Conservation (phyloP, 2,329 filamentous ascomycete genomes). For the Endoconidiophora laricicola region DNA sequence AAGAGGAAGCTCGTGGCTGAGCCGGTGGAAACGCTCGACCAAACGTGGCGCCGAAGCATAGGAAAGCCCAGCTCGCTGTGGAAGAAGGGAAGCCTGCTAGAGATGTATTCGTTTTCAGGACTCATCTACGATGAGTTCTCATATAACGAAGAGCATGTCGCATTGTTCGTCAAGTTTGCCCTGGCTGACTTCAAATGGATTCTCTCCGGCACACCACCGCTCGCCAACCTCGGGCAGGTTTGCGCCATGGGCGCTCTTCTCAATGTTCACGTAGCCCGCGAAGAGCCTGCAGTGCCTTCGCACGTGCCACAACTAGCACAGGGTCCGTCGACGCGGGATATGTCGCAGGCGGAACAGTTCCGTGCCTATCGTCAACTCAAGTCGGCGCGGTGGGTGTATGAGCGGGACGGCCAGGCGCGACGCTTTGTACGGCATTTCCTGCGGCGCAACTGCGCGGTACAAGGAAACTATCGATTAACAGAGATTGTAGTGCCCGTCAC, state of each 20-base stretch:
- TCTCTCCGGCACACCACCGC: slow-evolving; percentile 27
- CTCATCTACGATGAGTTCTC: slow-evolving; percentile 29
- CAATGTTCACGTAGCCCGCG: slow-evolving; percentile 24
- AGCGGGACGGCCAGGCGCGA: slow-evolving; percentile 22
- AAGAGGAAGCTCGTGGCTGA: neutral
- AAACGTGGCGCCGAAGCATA: neutral
- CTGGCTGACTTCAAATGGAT: slow-evolving; percentile 25
- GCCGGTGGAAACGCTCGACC: neutral
- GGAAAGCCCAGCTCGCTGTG: neutral
- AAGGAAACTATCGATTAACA: slow-evolving; percentile 14
- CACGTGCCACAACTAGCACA: slow-evolving; percentile 23
- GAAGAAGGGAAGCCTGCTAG: slow-evolving; percentile 17
- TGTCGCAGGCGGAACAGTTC: slow-evolving; percentile 21
- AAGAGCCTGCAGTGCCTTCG: slow-evolving; percentile 19
- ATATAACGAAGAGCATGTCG: slow-evolving; percentile 20
- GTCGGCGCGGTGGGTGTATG: slow-evolving; percentile 20
- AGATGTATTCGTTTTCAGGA: slow-evolving; percentile 23
- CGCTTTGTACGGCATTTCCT: slow-evolving; percentile 20
- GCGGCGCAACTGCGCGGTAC: slow-evolving; percentile 19
- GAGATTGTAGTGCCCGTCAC: slow-evolving; percentile 17
- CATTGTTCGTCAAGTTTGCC: slow-evolving; percentile 21
- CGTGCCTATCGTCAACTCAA: slow-evolving; percentile 20
- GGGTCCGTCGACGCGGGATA: slow-evolving; percentile 18
- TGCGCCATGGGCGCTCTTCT: slow-evolving; percentile 22
- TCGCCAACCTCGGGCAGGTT: slow-evolving; percentile 21